These are phyloP conservation scores for Eutypella sp. DNA, from an alignment of 2,329 filamentous ascomycete species.

Conservation along the genomic window DNA sequence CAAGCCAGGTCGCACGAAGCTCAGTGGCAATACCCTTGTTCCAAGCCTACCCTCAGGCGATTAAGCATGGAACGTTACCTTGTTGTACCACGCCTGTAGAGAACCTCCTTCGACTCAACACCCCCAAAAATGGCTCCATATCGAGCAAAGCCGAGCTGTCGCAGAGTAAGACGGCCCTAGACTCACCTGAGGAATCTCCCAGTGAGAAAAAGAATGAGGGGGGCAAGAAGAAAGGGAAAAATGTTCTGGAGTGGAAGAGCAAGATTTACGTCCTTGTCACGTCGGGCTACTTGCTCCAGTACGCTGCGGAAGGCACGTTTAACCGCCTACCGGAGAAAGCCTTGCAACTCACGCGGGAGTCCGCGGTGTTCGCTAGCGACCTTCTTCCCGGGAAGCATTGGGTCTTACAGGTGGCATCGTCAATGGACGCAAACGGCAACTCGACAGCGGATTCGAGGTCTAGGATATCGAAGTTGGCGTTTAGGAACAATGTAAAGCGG, in stretches of 20 bases:
- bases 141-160: slow-evolving; percentile 29
- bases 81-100: slow-evolving; percentile 66
- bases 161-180: slow-evolving; percentile 16
- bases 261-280: slow-evolving; percentile 71
- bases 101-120: slow-evolving; percentile 57
- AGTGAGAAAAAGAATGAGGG: slow-evolving; percentile 34
- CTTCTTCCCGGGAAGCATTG: slow-evolving; percentile 74
- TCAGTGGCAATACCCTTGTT: slow-evolving; percentile 55
- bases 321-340: slow-evolving; percentile 71
- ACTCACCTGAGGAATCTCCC: slow-evolving; percentile 21
- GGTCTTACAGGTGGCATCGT: slow-evolving; percentile 71
- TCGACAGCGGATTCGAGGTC: slow-evolving; percentile 50
- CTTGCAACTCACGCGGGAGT: slow-evolving; percentile 66
- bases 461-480: slow-evolving; percentile 59
- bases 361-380: slow-evolving; percentile 76
- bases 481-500: slow-evolving; percentile 52
- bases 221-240: slow-evolving; percentile 41
- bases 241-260: slow-evolving; percentile 59
- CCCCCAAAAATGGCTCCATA: slow-evolving; percentile 42
- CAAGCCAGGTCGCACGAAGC: slow-evolving; percentile 5
- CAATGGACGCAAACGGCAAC: slow-evolving; percentile 54
- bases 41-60: slow-evolving; percentile 79
- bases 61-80: slow-evolving; percentile 67
- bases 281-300: slow-evolving; percentile 70
- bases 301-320: slow-evolving; percentile 63